Percentiles rank a stretch among this genome's conserved stretches.
Evolutionary conservation across 805 yeast genomes (phyloP).

Genomic region (Scheffersomyces amazonensis): DNA sequence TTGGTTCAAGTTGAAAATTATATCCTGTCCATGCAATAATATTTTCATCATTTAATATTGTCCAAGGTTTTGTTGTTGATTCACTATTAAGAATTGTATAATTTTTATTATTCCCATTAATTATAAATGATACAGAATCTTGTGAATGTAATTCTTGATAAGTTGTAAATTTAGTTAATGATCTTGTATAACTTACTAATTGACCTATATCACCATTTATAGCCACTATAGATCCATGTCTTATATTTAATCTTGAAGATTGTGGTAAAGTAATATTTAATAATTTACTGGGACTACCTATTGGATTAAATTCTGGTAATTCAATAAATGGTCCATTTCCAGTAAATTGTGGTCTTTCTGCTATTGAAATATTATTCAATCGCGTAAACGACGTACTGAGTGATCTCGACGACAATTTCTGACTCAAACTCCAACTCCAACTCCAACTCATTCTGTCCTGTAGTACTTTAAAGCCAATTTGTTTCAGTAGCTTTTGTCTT

Average conservation of each 20-base stretch:
- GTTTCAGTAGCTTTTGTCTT: too few relatives aligned
- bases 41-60: conserved; percentile 28
- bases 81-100: conserved; percentile 36
- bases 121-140: conserved; percentile 17
- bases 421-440: too few relatives aligned
- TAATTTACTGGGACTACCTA: conserved; percentile 37
- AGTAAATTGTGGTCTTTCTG: conserved; percentile 15
- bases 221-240: conserved; percentile 40
- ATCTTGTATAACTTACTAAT: conserved; percentile 12
- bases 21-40: conserved; percentile 50
- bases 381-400: too few relatives aligned
- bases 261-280: conserved; percentile 45
- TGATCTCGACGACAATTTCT: too few relatives aligned
- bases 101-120: conserved; percentile 34
- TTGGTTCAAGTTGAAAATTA: conserved; percentile 20
- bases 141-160: conserved; percentile 11
- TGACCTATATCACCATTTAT: conserved; percentile 40
- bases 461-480: too few relatives aligned
- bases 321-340: conserved; percentile 47
- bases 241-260: conserved; percentile 33
- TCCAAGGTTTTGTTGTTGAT: conserved; percentile 33
- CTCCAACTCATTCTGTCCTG: not conserved
- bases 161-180: not conserved
- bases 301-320: conserved; percentile 38
- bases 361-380: not conserved